Base-by-base conservation (phyloP, 2,329 filamentous ascomycete genomes). In the Dichotomopilus funicola region DNA sequence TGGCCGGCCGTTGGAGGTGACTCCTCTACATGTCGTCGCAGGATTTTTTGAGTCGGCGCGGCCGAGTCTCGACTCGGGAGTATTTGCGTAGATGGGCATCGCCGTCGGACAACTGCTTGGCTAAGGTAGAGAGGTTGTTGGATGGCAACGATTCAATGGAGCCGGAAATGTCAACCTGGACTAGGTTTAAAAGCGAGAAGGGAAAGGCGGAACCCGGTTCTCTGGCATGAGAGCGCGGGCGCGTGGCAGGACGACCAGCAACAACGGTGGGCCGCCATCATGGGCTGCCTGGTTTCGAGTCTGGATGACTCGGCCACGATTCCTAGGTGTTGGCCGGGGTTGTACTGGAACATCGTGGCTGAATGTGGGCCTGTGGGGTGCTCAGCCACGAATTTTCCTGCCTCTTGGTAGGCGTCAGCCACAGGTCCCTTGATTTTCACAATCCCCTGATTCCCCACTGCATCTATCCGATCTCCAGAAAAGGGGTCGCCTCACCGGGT, bases 31-130 rank as follows among this genome's bases (percentile, higher is more conserved):
- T 68, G 91, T 96, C 10, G 85, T 87, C 1, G 81, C 78, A 2
- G 91, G 86, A 62, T 95, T 86, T 68, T 88, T 89, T 51, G 90
- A 95, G 76, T 96, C 91, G 65, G 85, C 84, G 56, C 91, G 87
- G 55, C 79, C 80, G 56, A 96, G 76, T 34, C 87, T 74, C 19
- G 88, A 86, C 75, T 96, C 91, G 61, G 92, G 91, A 0, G 90
- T 95, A 67, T 85, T 80, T 53, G 79, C 73, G 60, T 85, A 79
- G 70, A 85, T 83, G 57, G 85, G 48, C 48, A 50, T 50, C 27
- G 48, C 38, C 34, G 27, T 34, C 27, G 10, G 6, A 5, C 7
- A 31, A 4, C 19, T 40, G 11, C 36, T 27, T 27, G 19, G 19
- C 19, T 27, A 27, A 27, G 19, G 19, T 19, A 5, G 13, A 40